Evolutionary conservation across 2,329 filamentous ascomycete species (phyloP), one percentile per base, ranked within the genome.

Genomic region (Aureobasidium sp.): DNA sequence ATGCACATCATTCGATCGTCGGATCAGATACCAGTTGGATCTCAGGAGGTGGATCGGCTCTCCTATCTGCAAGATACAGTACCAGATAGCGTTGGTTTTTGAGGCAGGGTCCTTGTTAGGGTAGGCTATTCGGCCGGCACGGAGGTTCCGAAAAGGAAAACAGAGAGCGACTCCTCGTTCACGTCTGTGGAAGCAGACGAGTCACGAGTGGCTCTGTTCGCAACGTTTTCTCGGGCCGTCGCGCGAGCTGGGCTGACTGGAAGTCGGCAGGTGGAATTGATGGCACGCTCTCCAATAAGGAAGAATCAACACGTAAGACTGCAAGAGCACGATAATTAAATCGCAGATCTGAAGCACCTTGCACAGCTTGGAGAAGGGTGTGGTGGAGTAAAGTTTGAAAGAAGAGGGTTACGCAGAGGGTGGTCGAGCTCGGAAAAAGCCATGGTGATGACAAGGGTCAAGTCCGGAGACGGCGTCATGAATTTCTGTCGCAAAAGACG

Each of bases 311-410:
- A 33, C 37, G 38, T 55, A 42, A 55, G 37, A 55, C 37, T 43
- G 37, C 29, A 38, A 54, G 51, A 9, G 23, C 51, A 55, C 51
- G 51, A 55, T 55, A 55, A 55, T 23, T 15, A 13, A 21, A 43
- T 53, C 37, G 51, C 38, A 43, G 51, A 55, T 43, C 51, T 55
- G 37, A 43, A 55, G 51, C 51, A 55, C 51, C 51, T 43, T 43
- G 27, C 51, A 55, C 51, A 31, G 51, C 51, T 43, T 43, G 8
- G 9, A 29, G 27, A 11, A 31, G 25, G 19, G 35, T 29, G 33
- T 27, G 37, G 51, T 42, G 21, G 27, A 55, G 37, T 33, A 55
- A 31, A 43, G 51, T 42, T 54, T 25, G 51, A 21, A 15, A 43
- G 37, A 33, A 10, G 51, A 43, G 38, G 51, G 51, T 55, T 31